Evolutionary conservation across 805 yeast species (phyloP), one percentile per base, ranked within the genome.

Genomic region (Starmera quercuum): DNA sequence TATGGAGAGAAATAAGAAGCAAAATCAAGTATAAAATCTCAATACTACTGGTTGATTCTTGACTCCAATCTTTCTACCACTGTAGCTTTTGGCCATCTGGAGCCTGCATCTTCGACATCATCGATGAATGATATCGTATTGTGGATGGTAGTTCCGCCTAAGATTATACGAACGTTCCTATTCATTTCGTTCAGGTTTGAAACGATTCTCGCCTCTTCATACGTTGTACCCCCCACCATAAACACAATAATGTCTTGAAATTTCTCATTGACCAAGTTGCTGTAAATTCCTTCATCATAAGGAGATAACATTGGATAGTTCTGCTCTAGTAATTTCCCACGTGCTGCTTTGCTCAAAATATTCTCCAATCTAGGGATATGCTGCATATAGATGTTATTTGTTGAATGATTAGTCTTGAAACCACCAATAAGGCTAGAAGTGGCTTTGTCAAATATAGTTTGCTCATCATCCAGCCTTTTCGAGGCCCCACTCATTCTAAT

Each of bases 151-250:
- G 86, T 77, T 20, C 96, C 87, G 7, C 98, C 98, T n/a, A 88
- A 59, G 2, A 86, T 67, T 12, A 84, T 64, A 42, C 85, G 73
- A 29, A 83, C 66, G 8, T 73, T 75, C 23, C 71, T 71, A 26
- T 53, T 48, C 17, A 73, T 62, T 20, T 59, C 59, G 49, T 81
- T 79, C 41, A 87, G 65, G 40, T 86, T 83, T 35, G 82, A 75
- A 5, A 88, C 75, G 17, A 87, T 59, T 40, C 96, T 71, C 0
- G 95, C 84, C 54, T 92, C 99, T 56, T 90, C 97, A 53, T 75
- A 86, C 1, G 97, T 90, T 2, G 73, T 81, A 12, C 98, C 98
- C 6, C 97, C 97, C 33, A 85, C 75, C 33, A 83, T 59, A 51
- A 77, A 83, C 1, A 83, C 62, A 4, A 83, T 68, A n/a, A 83